phyloP scores from a whole-genome alignment of 2,329 filamentous ascomycete species.

The Paraphaeosphaeria sporulosa region DNA sequence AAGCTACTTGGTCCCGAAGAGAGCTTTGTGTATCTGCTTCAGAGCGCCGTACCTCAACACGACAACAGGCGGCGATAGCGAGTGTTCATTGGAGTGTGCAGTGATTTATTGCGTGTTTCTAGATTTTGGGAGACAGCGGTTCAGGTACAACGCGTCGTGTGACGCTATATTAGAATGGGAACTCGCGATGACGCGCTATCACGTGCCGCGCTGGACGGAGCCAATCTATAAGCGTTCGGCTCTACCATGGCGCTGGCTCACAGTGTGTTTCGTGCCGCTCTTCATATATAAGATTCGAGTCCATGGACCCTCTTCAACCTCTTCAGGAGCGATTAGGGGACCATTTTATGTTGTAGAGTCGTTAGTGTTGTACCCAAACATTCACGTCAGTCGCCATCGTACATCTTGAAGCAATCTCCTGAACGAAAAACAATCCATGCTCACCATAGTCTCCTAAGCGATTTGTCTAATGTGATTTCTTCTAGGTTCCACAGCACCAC shows the following conservation, averaged over 20 bases:
- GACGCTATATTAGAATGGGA: neutral
- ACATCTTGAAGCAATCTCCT: no score
- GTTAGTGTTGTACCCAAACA: no score
- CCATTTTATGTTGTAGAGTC: no score
- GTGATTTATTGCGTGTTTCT: neutral
- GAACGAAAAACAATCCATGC: no score
- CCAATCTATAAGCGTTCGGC: neutral
- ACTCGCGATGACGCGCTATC: constrained; percentile 5
- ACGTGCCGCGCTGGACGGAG: constrained; percentile 6
- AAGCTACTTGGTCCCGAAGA: constrained; percentile 26
- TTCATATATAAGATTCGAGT: neutral
- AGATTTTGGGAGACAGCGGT: neutral
- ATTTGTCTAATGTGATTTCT: no score
- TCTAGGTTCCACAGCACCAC: no score
- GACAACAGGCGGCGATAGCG: neutral
- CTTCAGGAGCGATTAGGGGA: no score
- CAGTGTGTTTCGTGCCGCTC: neutral
- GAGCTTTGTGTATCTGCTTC: constrained; percentile 29
- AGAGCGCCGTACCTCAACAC: constrained; percentile 13
- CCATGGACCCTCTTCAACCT: neutral
- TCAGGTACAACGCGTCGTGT: neutral
- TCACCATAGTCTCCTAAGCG: no score
- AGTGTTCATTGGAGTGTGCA: neutral
- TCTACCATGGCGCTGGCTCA: neutral
- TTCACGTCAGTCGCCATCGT: no score